Base-by-base conservation (phyloP, 768 basidiomycete genomes). In the Mycena latifolia region DNA sequence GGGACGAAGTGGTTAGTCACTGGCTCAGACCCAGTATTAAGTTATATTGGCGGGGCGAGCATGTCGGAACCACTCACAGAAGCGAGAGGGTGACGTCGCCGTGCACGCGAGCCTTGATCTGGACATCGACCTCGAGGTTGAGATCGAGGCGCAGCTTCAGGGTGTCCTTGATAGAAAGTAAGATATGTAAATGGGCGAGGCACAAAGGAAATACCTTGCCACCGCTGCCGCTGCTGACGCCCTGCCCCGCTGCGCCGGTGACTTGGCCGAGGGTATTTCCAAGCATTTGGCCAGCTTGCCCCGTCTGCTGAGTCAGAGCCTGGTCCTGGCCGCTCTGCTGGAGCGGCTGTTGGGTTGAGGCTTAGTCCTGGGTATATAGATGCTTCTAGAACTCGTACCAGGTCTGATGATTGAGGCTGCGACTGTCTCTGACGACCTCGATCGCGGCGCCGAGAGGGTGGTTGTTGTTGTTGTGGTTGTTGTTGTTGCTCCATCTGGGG, bases 401-500 rank as follows among this genome's bases (percentile, higher is more conserved):
- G 31, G 31, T 53, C 15, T 22, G 18, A 12, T 6, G n/a, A 29
- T 14, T 41, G 35, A 22, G 2, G 22, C 37, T 54, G 35, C 35
- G n/a, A 33, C 35, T n/a, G n/a, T 35, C 8, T 35, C 14, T 35
- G 33, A 7, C 33, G 33, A 6, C 33, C 33, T 6, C 33, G 33
- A 14, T 35, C 33, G 33, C 52, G 53, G 22, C 53, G 53, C 24
- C 53, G 35, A 35, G 53, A 41, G 22, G 53, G 29, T 15, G 35
- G 35, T 24, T n/a, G 53, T 37, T 48, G 47, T 35, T 6, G 33
- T 6, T 35, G 33, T 7, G 53, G 29, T 14, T 35, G 24, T 37
- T n/a, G 35, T 37, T 48, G 24, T 25, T 41, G 53, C 22, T 24
- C 53, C 53, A 37, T 54, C 25, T 54, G 35, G 35, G 53, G 53